phyloP scores from a whole-genome alignment of 2,329 filamentous ascomycete species.

The Didymella sp. region DNA sequence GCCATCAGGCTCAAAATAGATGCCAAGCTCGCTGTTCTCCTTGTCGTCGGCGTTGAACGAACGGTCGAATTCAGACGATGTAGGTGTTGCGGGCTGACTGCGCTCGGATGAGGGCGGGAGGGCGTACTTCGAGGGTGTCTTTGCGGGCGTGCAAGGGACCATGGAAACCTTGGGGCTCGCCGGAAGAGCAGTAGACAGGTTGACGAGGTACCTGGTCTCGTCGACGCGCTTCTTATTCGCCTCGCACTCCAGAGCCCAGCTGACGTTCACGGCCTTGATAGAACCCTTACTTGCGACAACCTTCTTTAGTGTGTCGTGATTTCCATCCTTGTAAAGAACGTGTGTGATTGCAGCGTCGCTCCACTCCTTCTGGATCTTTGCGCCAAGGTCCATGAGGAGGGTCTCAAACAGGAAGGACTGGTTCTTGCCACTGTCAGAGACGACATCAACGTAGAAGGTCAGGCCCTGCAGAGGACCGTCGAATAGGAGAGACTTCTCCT shows the following conservation, averaged over 20 bases:
- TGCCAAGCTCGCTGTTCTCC: conserved; percentile 48
- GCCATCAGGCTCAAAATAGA: conserved; percentile 53
- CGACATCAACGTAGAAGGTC: conserved; percentile 82
- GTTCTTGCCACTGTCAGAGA: conserved; percentile 71
- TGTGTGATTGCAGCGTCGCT: conserved; percentile 84
- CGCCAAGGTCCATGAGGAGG: conserved; percentile 80
- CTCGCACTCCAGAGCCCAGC: conserved; percentile 77
- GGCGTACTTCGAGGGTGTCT: conserved; percentile 41
- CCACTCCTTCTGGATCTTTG: conserved; percentile 70
- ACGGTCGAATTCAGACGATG: conserved; percentile 40
- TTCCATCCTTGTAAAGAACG: conserved; percentile 88
- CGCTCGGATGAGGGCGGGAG: conserved; percentile 32
- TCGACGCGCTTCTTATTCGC: conserved; percentile 44
- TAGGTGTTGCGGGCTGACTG: conserved; percentile 36
- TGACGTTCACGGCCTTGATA: conserved; percentile 85
- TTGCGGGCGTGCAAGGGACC: conserved; percentile 40
- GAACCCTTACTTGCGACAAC: conserved; percentile 74
- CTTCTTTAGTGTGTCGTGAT: conserved; percentile 80
- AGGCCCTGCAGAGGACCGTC: conserved; percentile 61
- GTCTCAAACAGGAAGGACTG: conserved; percentile 72
- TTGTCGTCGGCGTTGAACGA: conserved; percentile 39
- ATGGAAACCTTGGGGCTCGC: conserved; percentile 28
- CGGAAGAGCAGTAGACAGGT: conserved; percentile 34
- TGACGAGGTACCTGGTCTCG: conserved; percentile 43
- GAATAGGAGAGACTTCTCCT: conserved; percentile 31